Percentiles rank a stretch among this genome's conserved stretches.
These are phyloP conservation scores for Pseudopyricularia javanii DNA, from an alignment of 2,329 filamentous ascomycete species.

Conservation along the genomic window DNA sequence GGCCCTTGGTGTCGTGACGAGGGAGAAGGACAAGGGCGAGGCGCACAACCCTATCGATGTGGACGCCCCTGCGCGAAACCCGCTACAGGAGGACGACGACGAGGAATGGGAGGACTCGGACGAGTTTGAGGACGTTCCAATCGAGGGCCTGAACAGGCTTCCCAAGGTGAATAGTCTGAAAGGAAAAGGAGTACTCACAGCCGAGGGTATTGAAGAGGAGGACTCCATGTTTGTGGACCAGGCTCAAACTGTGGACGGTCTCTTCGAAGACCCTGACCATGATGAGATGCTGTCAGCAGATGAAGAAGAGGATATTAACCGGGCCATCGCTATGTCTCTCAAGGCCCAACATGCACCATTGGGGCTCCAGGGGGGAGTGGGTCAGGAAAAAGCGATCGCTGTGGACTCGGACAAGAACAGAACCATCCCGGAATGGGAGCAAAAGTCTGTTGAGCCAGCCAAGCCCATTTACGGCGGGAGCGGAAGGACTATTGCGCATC, in stretches of 20 bases:
- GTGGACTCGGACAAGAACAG: constrained; percentile 25
- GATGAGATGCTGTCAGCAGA: constrained; percentile 13
- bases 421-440: constrained; percentile 42
- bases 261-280: constrained; percentile 19
- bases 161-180: constrained; percentile 36
- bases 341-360: constrained; percentile 43
- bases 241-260: constrained; percentile 11
- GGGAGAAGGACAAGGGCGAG: constrained; percentile 66
- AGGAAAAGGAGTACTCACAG: background rate
- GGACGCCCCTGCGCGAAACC: constrained; percentile 51
- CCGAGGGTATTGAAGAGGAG: constrained; percentile 17
- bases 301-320: constrained; percentile 53
- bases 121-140: constrained; percentile 86
- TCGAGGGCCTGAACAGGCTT: constrained; percentile 76
- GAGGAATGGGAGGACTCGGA: constrained; percentile 60
- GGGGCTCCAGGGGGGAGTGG: constrained; percentile 3
- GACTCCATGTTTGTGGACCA: constrained; percentile 45
- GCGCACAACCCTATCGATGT: constrained; percentile 86
- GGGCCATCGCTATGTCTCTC: constrained; percentile 77
- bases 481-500: constrained; percentile 55
- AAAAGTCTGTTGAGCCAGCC: constrained; percentile 36
- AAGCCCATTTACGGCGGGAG: constrained; percentile 38
- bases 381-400: constrained; percentile 21
- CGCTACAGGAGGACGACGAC: constrained; percentile 47
- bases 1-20: constrained; percentile 87